Base-by-base conservation (phyloP, 2,329 filamentous ascomycete genomes). In the Rutstroemia sydowiana region DNA sequence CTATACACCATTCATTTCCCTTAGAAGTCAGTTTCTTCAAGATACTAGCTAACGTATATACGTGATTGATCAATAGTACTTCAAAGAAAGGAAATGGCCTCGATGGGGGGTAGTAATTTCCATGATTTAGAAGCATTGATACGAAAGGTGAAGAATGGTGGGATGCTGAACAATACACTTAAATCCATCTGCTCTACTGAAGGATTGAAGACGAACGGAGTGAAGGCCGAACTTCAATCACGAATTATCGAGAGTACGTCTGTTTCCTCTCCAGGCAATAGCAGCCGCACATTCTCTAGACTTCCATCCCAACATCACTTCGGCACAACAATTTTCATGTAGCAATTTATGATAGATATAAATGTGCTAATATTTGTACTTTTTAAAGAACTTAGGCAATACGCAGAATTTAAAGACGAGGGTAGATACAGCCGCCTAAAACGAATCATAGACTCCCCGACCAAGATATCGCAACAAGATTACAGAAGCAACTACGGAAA, bases 211-310 rank as follows among this genome's bases (percentile, higher is more conserved):
- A 85, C 88, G 55, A 87, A 85, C 26, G 93, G 93, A 18, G 85
- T 93, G 63, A 98, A 98, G 74, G 81, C 82, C 31, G 79, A 87
- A 39, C 73, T 97, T 54, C 90, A 95, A 70, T 72, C 73, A 53
- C 84, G 92, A 62, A 87, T 96, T 55, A 80, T 85, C 57, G 74
- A 80, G 54, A 79, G 93, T 97, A 75, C 70, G n/a, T n/a, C n/a
- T n/a, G 87, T 81, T 34, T 21, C n/a, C 8, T 16, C 9, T 14
- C 9, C 44, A 16, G 18, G 28, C n/a, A 14, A 34, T 20, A 23
- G 18, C 16, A 11, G 21, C 16, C 21, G 30, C 44, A 48, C 8
- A 37, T 28, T 32, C 37, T 54, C 32, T 46, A 49, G 13, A 14
- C n/a, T 14, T 37, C n/a, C n/a, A 20, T 21, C 6, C n/a, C 5